Base-by-base conservation (phyloP, 2,329 filamentous ascomycete species). In the Pestalotiopsis sp. region DNA sequence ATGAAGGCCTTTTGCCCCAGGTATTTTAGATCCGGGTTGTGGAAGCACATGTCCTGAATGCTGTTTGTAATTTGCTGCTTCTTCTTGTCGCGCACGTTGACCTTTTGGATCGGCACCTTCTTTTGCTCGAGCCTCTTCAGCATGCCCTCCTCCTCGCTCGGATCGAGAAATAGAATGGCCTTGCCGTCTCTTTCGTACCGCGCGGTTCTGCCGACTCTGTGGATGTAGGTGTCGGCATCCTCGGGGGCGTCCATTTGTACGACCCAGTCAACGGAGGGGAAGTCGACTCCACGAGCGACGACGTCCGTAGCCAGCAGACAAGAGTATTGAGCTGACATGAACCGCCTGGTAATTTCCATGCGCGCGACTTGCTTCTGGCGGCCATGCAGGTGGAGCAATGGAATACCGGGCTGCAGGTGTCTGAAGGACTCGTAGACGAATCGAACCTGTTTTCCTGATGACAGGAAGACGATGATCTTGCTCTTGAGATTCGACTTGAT, bases 221-320 rank as follows among this genome's bases (percentile, higher is more conserved):
- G 96, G 73, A 99, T 98, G 76, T 99, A 99, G 0, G 96, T 99
- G 76, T 98, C 96, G 4, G 93, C 92, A 79, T 99, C 95, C 80
- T 99, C 96, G 0, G 96, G 96, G 73, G 93, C 97, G 79, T 99
- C 96, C n/a, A 93, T 87, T 78, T 99, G 96, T n/a, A 99, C 94
- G 4, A 99, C 96, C 92, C 96, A 99, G 79, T 99, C 96, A 0
- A 99, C 96, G 3, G 94, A 92, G 0, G 96, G 96, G 77, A 99
- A 98, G 79, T 99, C 96, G 13, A 99, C 88, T 72, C 96, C 96
- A 79, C 96, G 89, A 0, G 96, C 96, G 4, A 97, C 94, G 5
- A 99, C 94, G 77, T 99, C 96, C 0, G 96, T 99, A 1, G 96
- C 94, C 78, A 99, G 97, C 0, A 99, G 86, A 77, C 96, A 98